phyloP scores from a whole-genome alignment of 768 basidiomycete genomes.

The Daedaleopsis nitida region DNA sequence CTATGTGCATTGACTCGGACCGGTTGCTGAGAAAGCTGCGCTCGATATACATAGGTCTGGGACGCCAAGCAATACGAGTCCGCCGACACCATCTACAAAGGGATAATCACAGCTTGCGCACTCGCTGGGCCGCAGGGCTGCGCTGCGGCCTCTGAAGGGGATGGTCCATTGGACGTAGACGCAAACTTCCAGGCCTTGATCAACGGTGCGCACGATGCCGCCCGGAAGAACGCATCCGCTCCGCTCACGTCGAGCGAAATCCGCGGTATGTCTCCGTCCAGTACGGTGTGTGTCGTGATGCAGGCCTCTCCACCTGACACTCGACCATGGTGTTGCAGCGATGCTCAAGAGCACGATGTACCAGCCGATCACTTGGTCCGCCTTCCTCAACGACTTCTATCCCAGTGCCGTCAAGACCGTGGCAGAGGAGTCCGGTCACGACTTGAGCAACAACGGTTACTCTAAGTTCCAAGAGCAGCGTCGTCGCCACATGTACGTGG shows the following conservation, averaged over 20 bases:
- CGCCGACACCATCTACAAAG: constrained; percentile 8
- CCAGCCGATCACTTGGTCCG: too few relatives aligned
- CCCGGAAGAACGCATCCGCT: neutral
- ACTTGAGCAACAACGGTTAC: too few relatives aligned
- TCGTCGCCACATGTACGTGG: too few relatives aligned
- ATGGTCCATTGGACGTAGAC: constrained; percentile 1
- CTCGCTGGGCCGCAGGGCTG: constrained; percentile 13
- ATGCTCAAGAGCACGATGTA: too few relatives aligned
- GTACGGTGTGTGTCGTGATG: neutral
- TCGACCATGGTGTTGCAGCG: too few relatives aligned
- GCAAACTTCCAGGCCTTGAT: neutral
- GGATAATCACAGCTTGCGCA: constrained; percentile 10
- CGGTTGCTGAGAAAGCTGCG: neutral
- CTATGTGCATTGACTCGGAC: neutral
- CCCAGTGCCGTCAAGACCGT: too few relatives aligned
- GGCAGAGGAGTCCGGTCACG: too few relatives aligned
- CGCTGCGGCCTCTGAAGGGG: neutral
- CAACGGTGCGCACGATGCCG: neutral
- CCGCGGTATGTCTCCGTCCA: neutral
- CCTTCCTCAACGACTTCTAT: too few relatives aligned
- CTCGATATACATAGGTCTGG: neutral
- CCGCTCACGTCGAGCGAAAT: neutral
- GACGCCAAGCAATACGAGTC: neutral
- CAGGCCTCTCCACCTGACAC: too few relatives aligned
- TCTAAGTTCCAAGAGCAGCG: too few relatives aligned